Percentiles rank a stretch among this genome's conserved stretches.
phyloP scores from a whole-genome alignment of 768 basidiomycete species.

The Pleurotus platypus region DNA sequence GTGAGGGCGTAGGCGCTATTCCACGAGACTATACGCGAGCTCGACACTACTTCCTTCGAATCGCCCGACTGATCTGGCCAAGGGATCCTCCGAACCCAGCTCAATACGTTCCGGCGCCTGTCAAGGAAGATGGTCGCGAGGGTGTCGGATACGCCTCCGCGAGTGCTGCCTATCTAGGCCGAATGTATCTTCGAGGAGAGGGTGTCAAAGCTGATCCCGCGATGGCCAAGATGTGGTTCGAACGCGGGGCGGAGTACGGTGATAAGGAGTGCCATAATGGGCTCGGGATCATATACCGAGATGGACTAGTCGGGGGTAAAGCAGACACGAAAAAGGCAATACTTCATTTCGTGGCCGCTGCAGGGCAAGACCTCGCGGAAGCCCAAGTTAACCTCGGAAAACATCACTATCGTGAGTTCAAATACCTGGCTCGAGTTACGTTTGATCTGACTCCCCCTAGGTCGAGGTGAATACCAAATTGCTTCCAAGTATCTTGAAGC shows the following conservation, averaged over 20 bases:
- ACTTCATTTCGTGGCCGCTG: constrained; percentile 70
- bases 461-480: constrained; percentile 57
- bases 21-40: constrained; percentile 77
- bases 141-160: constrained; percentile 64
- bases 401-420: constrained; percentile 54
- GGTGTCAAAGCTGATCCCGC: constrained; percentile 76
- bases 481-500: constrained; percentile 79
- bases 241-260: constrained; percentile 73
- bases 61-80: constrained; percentile 87
- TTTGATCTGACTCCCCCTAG: constrained; percentile 38
- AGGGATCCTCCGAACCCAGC: constrained; percentile 61
- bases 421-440: background rate
- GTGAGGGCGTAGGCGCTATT: constrained; percentile 90
- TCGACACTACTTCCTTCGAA: constrained; percentile 76
- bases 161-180: constrained; percentile 85
- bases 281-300: constrained; percentile 88
- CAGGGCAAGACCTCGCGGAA: constrained; percentile 86
- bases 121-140: constrained; percentile 44
- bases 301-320: constrained; percentile 72
- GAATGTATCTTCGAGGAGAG: constrained; percentile 94
- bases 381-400: constrained; percentile 92
- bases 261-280: constrained; percentile 90
- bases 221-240: constrained; percentile 91
- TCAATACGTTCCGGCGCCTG: constrained; percentile 34
- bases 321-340: constrained; percentile 63